Evolutionary conservation across 441 rosid species (phyloP), one percentile per base, ranked within the genome.

Genomic region (Isatis lusitanica): DNA sequence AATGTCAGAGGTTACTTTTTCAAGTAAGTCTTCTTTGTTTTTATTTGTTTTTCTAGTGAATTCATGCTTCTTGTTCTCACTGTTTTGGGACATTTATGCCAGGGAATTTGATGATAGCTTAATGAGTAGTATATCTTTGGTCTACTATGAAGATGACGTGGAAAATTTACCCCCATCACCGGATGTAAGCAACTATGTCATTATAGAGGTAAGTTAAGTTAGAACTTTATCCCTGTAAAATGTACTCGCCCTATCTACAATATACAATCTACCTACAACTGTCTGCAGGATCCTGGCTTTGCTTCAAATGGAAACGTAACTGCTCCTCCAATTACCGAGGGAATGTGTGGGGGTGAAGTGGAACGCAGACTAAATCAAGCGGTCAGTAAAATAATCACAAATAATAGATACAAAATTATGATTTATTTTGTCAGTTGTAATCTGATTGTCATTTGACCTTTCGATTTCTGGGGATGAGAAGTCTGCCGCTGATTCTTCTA

Each of bases 101-200:
- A 95, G 99, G 84, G 99, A 96, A 75, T 96, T 93, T 83, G 99
- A 96, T 86, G 99, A 96, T 80, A 86, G 77, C 78, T 78, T 96
- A 64, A 64, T 90, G 67, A 83, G 89, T 69, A 88, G 86, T 81
- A 86, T 90, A 62, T 87, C 86, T 77, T 94, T 90, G 76, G 85
- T 91, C 51, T 86, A 81, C 77, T 89, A 93, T 74, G 99, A 96
- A 86, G 97, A 96, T 82, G 92, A 90, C 73, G 88, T 83, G 69
- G 82, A 66, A 68, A 86, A 74, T 76, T 83, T 96, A 78, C 99
- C 98, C 65, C 78, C 83, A 69, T 80, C 90, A 51, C 99, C 97
- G 51, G 99, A 96, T 74, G 97, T 90, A 80, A 87, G 99, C 91
- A 96, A 81, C 82, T 93, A 93, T 83, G 86, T 95, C 82, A 78